Percentiles rank a stretch among this genome's conserved stretches.
Conservation (phyloP, 2,329 filamentous ascomycete genomes). For the Tolypocladium pustulatum region DNA sequence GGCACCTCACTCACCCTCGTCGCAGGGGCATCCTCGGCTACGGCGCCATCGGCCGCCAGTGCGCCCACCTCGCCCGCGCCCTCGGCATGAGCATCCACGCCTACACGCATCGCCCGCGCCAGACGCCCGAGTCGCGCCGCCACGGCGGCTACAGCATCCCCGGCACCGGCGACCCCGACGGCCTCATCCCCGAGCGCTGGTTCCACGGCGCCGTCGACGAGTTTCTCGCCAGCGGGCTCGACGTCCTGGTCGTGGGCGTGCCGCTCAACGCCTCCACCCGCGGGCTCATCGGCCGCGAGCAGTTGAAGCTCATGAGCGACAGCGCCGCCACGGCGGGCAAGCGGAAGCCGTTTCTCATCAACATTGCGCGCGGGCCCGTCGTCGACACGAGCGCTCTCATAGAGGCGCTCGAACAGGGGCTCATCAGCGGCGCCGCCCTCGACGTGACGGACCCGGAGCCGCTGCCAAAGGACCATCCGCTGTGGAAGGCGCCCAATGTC, state of each 20-base stretch:
- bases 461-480: conserved; percentile 47
- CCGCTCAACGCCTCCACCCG: conserved; percentile 27
- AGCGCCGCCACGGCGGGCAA: background rate
- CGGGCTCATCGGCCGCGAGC: conserved; percentile 30
- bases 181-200: conserved; percentile 29
- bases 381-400: conserved; percentile 40
- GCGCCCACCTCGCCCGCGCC: conserved; percentile 38
- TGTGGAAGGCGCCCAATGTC: conserved; percentile 56
- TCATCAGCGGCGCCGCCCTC: conserved; percentile 48
- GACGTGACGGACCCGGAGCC: conserved; percentile 68
- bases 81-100: conserved; percentile 59
- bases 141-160: conserved; percentile 55
- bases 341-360: conserved; percentile 42
- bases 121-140: conserved; percentile 45
- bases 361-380: conserved; percentile 49
- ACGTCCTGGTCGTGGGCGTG: conserved; percentile 30
- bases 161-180: conserved; percentile 41
- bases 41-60: conserved; percentile 33
- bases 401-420: conserved; percentile 34
- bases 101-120: conserved; percentile 51
- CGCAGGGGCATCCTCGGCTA: conserved; percentile 30
- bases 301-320: conserved; percentile 27
- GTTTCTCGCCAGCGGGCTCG: conserved; percentile 31
- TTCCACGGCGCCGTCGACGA: conserved; percentile 29
- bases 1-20: background rate